Percentiles rank a stretch among this genome's conserved stretches.
These are phyloP conservation scores for Cucurbita pepo DNA, from an alignment of 306 rosid species.

Conservation along the genomic window DNA sequence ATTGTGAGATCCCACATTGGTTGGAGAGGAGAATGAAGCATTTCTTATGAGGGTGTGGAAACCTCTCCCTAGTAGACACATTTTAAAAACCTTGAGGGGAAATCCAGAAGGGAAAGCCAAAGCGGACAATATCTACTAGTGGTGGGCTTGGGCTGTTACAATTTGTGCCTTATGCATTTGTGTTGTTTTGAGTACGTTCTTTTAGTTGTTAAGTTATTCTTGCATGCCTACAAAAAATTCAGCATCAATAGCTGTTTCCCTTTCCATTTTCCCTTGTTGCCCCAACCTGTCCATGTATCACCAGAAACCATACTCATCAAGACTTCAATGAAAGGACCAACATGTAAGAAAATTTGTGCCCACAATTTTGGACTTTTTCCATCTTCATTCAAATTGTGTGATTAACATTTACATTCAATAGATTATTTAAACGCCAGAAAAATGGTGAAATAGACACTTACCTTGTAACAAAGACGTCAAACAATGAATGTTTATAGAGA, in stretches of 20 bases:
- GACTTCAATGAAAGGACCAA: background rate
- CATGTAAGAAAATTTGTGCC: background rate
- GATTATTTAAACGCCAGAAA: background rate
- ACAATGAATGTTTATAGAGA: background rate
- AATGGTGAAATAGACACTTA: background rate
- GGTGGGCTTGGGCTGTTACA: too few relatives aligned
- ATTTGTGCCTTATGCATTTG: background rate
- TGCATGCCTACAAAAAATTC: background rate
- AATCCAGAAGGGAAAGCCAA: too few relatives aligned
- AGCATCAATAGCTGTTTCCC: background rate
- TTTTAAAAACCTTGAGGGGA: too few relatives aligned
- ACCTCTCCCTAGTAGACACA: too few relatives aligned
- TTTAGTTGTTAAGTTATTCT: background rate
- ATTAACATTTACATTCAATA: background rate
- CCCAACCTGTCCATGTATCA: background rate
- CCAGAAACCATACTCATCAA: background rate
- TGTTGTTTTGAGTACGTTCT: background rate
- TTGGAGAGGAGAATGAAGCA: too few relatives aligned
- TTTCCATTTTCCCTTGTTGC: background rate
- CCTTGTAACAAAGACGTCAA: background rate
- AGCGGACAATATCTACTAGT: too few relatives aligned
- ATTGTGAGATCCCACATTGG: too few relatives aligned
- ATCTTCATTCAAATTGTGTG: background rate
- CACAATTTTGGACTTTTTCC: background rate
- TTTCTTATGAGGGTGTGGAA: too few relatives aligned